Conservation (phyloP, 2,329 filamentous ascomycete species). For the Fusarium scirpi region DNA sequence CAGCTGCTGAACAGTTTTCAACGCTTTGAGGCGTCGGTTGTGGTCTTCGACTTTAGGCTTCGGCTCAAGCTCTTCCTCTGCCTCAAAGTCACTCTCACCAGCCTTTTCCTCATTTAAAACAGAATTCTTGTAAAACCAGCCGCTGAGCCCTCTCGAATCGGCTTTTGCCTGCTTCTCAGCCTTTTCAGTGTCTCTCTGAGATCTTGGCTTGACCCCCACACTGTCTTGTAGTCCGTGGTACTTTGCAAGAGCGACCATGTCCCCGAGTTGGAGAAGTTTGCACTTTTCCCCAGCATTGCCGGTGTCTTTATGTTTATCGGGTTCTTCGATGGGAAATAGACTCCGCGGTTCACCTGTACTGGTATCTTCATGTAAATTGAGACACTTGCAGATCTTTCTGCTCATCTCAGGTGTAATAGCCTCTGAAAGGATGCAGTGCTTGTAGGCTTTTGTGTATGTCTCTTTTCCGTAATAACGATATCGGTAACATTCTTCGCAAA, state of each 20-base stretch:
- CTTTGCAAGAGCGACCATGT: conserved; percentile 30
- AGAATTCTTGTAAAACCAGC: background rate
- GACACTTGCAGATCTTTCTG: conserved; percentile 34
- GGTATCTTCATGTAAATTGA: background rate
- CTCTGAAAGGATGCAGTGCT: conserved; percentile 32
- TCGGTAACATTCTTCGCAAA: conserved; percentile 40
- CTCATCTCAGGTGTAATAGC: conserved; percentile 34
- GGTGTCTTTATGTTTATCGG: conserved; percentile 1
- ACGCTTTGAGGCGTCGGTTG: conserved; percentile 15
- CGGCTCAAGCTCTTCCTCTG: background rate
- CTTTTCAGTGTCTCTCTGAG: conserved; percentile 1
- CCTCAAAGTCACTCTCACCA: conserved; percentile 17
- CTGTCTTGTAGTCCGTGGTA: conserved; percentile 33
- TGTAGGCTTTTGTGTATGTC: conserved; percentile 34
- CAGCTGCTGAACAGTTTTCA: conserved; percentile 21
- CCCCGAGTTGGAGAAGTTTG: conserved; percentile 27
- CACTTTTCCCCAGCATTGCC: background rate
- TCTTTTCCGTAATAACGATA: conserved; percentile 19
- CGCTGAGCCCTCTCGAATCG: background rate
- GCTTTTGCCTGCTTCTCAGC: conserved; percentile 2
- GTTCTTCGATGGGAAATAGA: conserved; percentile 25
- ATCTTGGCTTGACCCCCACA: conserved; percentile 23
- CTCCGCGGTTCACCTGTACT: background rate
- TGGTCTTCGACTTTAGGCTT: background rate
- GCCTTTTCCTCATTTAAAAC: background rate